Percentiles rank a stretch among this genome's conserved stretches.
phyloP scores from a whole-genome alignment of 2,329 filamentous ascomycete species.

The Microdochium bolleyi region DNA sequence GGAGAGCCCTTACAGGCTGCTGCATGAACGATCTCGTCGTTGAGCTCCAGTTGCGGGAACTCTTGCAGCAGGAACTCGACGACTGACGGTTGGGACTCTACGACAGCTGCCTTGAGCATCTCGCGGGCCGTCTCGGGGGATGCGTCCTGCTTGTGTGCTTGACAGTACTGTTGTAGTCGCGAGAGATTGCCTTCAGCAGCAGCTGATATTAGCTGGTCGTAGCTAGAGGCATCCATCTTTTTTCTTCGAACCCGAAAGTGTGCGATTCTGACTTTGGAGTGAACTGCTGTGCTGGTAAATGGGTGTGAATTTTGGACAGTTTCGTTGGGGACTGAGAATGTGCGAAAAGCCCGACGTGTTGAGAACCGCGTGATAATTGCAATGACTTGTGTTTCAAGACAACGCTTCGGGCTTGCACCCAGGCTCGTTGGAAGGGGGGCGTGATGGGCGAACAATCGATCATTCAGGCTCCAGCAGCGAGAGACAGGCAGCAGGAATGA shows the following conservation, averaged over 20 bases:
- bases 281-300: background rate
- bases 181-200: background rate
- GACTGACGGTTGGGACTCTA: background rate
- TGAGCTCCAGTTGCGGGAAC: background rate
- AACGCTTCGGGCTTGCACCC: background rate
- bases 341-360: background rate
- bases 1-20: background rate
- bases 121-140: background rate
- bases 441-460: background rate
- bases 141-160: background rate
- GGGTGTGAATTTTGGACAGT: background rate
- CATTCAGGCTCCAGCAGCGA: background rate
- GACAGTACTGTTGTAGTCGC: background rate
- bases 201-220: background rate
- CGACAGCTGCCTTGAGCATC: background rate
- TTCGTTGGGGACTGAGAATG: background rate
- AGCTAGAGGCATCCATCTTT: background rate
- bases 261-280: background rate
- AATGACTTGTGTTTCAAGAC: background rate
- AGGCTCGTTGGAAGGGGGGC: no score
- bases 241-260: background rate
- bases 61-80: background rate
- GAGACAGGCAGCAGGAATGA: background rate
- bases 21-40: background rate
- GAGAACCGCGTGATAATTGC: background rate